Percentiles rank a stretch among this genome's conserved stretches.
Conservation (phyloP, 306 rosid species). For the Carpinus fangiana region DNA sequence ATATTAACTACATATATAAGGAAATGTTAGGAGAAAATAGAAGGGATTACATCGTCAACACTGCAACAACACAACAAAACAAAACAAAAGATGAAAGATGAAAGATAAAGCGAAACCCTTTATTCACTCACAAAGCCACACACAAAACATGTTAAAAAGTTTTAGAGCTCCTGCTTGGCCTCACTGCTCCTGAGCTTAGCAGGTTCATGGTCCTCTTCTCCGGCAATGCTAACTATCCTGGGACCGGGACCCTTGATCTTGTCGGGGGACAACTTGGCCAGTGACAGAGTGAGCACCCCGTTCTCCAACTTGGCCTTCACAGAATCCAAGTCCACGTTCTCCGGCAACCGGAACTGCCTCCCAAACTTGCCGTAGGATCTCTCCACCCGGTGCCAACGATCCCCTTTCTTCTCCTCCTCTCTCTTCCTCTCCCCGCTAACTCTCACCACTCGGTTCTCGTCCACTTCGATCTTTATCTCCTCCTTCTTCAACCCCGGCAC, state of each 20-base stretch:
- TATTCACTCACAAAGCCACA: constrained; percentile 14
- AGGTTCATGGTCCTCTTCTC: constrained; percentile 24
- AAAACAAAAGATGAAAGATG: neutral
- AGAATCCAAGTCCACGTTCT: constrained; percentile 58
- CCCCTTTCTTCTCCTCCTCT: constrained; percentile 54
- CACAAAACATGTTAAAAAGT: neutral
- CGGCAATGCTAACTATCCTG: constrained; percentile 49
- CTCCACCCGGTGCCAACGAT: constrained; percentile 67
- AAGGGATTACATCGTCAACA: neutral
- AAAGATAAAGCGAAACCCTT: constrained; percentile 13
- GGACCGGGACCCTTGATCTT: constrained; percentile 56
- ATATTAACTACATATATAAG: neutral
- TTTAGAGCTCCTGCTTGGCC: constrained; percentile 54
- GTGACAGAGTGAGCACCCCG: constrained; percentile 56
- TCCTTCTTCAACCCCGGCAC: constrained; percentile 63
- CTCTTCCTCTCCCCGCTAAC: constrained; percentile 69
- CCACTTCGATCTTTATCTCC: constrained; percentile 63
- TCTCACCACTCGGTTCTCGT: constrained; percentile 52
- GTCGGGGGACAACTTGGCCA: constrained; percentile 55
- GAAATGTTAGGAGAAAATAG: neutral
- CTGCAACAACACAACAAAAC: neutral
- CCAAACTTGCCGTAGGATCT: constrained; percentile 63
- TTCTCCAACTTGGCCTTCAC: constrained; percentile 56
- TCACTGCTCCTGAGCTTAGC: constrained; percentile 24
- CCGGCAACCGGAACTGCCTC: constrained; percentile 67